These are phyloP conservation scores for Talaromyces atroroseus DNA, from an alignment of 2,329 filamentous ascomycete genomes.

Conservation along the genomic window DNA sequence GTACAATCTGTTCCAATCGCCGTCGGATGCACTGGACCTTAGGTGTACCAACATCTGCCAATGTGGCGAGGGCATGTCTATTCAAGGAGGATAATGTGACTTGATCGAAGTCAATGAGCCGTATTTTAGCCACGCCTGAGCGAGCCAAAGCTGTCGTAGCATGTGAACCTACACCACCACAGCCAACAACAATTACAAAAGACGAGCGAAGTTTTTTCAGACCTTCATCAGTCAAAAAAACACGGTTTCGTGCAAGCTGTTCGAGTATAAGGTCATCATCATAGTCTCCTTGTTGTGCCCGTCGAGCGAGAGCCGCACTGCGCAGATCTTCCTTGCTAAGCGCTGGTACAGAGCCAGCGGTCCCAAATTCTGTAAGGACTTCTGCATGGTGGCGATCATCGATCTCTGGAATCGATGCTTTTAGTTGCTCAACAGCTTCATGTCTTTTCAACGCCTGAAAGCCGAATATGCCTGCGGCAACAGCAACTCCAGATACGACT, in stretches of 20 bases:
- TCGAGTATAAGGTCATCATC: conserved; percentile 82
- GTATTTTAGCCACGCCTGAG: conserved; percentile 80
- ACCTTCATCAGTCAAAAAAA: conserved; percentile 80
- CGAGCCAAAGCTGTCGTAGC: conserved; percentile 78
- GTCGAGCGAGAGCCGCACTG: conserved; percentile 53
- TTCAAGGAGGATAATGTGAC: conserved; percentile 92
- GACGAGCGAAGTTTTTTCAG: conserved; percentile 71
- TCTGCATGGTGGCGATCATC: conserved; percentile 47
- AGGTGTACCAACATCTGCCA: conserved; percentile 86
- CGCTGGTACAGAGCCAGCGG: conserved; percentile 25
- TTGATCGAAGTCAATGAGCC: conserved; percentile 95
- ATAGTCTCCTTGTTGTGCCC: conserved; percentile 59
- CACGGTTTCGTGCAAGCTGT: conserved; percentile 86
- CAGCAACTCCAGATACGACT: conserved; percentile 39
- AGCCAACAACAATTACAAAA: conserved; percentile 85
- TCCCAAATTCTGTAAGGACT: conserved; percentile 50
- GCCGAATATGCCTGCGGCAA: conserved; percentile 50
- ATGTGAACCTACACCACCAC: conserved; percentile 92
- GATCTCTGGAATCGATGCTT: conserved; percentile 56
- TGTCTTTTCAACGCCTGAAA: conserved; percentile 52
- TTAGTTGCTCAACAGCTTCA: conserved; percentile 53
- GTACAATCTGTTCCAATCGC: conserved; percentile 76
- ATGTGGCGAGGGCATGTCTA: conserved; percentile 88
- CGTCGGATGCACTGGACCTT: conserved; percentile 83
- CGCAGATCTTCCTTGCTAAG: conserved; percentile 52